Evolutionary conservation across 2,329 filamentous ascomycete species (phyloP).

Genomic region (Colletotrichum aenigma): DNA sequence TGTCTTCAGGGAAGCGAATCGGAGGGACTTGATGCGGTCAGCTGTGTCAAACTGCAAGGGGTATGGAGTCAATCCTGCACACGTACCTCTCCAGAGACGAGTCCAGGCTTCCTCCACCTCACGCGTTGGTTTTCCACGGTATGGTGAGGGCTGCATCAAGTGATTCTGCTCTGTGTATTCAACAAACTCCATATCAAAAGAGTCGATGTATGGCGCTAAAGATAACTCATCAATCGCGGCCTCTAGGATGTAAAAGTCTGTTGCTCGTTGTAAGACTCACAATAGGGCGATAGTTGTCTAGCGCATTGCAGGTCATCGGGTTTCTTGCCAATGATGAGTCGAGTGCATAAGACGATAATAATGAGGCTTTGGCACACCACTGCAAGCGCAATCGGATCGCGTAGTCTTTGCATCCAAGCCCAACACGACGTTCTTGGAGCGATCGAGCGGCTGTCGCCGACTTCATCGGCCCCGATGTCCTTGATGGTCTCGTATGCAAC

Average conservation of each 20-base stretch:
- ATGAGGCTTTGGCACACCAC: not conserved
- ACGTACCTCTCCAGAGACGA: not conserved
- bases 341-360: not conserved
- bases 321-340: not conserved
- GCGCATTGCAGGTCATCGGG: not conserved
- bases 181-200: not conserved
- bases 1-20: not conserved
- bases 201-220: not conserved
- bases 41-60: not conserved
- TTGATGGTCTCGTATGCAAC: not conserved
- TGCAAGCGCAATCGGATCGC: not conserved
- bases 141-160: conserved; percentile 16
- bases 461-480: not conserved
- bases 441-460: not conserved
- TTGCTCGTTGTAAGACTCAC: not conserved
- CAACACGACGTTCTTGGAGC: not conserved
- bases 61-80: not conserved
- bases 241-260: not conserved
- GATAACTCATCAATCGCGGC: not conserved
- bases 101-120: conserved; percentile 17
- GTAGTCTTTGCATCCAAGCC: not conserved
- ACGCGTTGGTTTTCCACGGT: conserved; percentile 8
- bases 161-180: conserved; percentile 5
- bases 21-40: not conserved
- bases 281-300: not conserved